phyloP scores from a whole-genome alignment of 2,329 filamentous ascomycete species.

The Colletotrichum sp. region DNA sequence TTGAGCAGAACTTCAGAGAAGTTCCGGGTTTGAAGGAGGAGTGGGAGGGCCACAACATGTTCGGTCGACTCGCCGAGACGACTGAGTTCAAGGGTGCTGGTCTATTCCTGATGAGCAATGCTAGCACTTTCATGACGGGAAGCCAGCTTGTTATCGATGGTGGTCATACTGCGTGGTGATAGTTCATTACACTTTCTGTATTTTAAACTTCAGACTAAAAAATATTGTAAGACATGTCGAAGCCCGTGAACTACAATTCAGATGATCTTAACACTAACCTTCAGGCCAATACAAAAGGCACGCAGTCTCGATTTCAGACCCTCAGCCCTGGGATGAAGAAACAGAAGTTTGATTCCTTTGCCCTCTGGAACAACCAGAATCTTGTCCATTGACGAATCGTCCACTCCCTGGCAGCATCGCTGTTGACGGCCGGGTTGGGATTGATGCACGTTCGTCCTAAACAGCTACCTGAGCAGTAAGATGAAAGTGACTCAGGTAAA shows the following conservation, averaged over 20 bases:
- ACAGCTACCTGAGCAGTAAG: not conserved
- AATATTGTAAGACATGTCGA: accelerated
- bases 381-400: not conserved
- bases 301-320: not conserved
- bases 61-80: slow-evolving; percentile 62
- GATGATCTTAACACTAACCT: not conserved
- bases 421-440: too few species aligned
- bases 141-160: slow-evolving; percentile 60
- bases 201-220: accelerated
- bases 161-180: slow-evolving; percentile 59
- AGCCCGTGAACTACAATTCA: not conserved
- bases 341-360: accelerated
- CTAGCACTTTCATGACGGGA: slow-evolving; percentile 69
- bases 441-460: not conserved
- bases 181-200: not conserved
- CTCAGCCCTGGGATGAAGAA: not conserved
- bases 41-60: slow-evolving; percentile 79
- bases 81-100: slow-evolving; percentile 66
- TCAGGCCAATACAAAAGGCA: not conserved
- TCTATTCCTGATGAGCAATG: slow-evolving; percentile 65
- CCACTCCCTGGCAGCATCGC: not conserved
- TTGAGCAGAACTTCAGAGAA: slow-evolving; percentile 71
- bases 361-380: too few species aligned
- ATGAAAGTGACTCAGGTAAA: accelerated
- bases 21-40: slow-evolving; percentile 63